These are phyloP conservation scores for Salix brachista DNA, from an alignment of 345 rosid species.

Conservation along the genomic window DNA sequence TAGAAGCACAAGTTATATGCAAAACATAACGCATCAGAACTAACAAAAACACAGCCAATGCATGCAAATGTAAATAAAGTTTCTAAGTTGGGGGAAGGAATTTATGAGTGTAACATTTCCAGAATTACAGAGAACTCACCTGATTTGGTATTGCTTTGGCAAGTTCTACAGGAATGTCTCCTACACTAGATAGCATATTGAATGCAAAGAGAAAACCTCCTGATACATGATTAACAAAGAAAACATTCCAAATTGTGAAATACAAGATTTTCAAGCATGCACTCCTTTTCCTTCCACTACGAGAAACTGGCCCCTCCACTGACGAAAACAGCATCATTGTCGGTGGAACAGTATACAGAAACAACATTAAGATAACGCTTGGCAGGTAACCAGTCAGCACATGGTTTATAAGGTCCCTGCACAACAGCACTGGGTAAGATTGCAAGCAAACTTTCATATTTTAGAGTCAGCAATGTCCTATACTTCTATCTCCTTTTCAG, in stretches of 20 bases:
- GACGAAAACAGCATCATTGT: constrained; percentile 80
- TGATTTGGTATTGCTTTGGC: constrained; percentile 74
- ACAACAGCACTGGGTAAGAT: constrained; percentile 11
- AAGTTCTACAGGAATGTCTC: constrained; percentile 57
- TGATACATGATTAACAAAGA: constrained; percentile 76
- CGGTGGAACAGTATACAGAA: constrained; percentile 75
- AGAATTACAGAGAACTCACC: constrained; percentile 37
- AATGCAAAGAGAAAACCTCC: constrained; percentile 63
- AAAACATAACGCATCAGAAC: background rate
- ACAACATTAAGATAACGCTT: constrained; percentile 72
- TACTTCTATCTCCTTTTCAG: too few relatives aligned
- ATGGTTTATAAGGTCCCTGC: constrained; percentile 49
- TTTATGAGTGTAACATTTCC: background rate
- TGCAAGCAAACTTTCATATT: background rate
- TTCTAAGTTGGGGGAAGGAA: background rate
- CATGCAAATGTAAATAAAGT: background rate
- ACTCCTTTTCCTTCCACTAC: constrained; percentile 74
- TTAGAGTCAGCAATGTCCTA: background rate
- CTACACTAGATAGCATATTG: constrained; percentile 52
- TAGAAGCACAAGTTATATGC: background rate
- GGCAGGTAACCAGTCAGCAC: constrained; percentile 92
- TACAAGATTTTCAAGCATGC: constrained; percentile 70
- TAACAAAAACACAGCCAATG: background rate
- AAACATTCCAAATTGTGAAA: constrained; percentile 95
- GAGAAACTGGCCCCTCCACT: constrained; percentile 71